These are phyloP conservation scores for Syzygium aqueum DNA, from an alignment of 345 rosid genomes.

Conservation along the genomic window DNA sequence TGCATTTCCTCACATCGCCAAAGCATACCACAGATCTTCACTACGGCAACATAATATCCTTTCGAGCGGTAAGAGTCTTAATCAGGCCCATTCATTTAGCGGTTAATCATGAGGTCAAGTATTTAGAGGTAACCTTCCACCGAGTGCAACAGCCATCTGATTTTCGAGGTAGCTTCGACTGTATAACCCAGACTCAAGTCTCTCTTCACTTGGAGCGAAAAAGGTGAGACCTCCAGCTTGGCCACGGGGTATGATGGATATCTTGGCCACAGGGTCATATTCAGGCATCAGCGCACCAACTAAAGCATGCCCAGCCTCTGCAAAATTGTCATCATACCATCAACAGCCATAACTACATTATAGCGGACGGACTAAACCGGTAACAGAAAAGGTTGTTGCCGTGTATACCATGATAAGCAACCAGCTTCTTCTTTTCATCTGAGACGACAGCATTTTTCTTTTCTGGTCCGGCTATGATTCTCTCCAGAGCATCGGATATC, in stretches of 20 bases:
- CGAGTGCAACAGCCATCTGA: conserved; percentile 98
- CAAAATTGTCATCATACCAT: background rate
- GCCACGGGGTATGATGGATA: conserved; percentile 94
- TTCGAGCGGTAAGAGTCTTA: background rate
- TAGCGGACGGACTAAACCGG: background rate
- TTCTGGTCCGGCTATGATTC: conserved; percentile 99
- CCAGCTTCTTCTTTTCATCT: conserved; percentile 85
- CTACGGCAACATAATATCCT: background rate
- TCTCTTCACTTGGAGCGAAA: conserved; percentile 94
- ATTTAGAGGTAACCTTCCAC: conserved; percentile 68
- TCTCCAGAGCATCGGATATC: conserved; percentile 93
- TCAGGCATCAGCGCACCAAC: conserved; percentile 98
- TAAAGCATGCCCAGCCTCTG: conserved; percentile 98
- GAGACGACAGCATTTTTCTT: conserved; percentile 96
- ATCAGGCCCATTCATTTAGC: background rate
- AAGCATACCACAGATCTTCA: background rate
- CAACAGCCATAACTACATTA: background rate
- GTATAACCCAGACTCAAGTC: conserved; percentile 95
- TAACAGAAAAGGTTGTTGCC: background rate
- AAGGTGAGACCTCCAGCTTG: conserved; percentile 98
- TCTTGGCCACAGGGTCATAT: conserved; percentile 93
- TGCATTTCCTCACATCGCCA: background rate
- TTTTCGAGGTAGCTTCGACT: conserved; percentile 96
- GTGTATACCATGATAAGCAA: conserved; percentile 76
- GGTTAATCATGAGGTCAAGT: background rate